A percentile compares a stretch with the other conserved stretches of the same genome.
phyloP scores from a whole-genome alignment of 495 filamentous ascomycete species.

The Amniculicola lignicola region DNA sequence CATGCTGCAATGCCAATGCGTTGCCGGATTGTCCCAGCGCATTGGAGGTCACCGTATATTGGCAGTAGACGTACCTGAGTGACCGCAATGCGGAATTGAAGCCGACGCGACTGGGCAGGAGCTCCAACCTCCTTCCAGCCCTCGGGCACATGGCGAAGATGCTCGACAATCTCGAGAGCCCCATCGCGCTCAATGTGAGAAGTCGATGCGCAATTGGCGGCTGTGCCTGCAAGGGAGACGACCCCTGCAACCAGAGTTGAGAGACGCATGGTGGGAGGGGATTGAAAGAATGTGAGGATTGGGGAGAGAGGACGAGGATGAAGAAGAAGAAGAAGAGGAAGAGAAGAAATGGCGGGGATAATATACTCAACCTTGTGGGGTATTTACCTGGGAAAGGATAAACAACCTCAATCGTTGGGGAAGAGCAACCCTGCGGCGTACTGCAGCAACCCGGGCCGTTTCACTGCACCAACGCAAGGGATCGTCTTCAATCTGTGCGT shows the following conservation, averaged over 20 bases:
- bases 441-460: too few species aligned
- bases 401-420: background rate
- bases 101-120: conserved; percentile 24
- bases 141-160: conserved; percentile 32
- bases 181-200: conserved; percentile 19
- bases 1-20: too few species aligned
- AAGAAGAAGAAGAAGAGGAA: background rate
- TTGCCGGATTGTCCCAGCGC: too few species aligned
- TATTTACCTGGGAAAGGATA: too few species aligned
- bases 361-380: background rate
- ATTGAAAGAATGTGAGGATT: background rate
- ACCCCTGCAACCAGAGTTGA: conserved; percentile 27
- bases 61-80: conserved; percentile 30
- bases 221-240: conserved; percentile 28
- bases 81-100: conserved; percentile 41
- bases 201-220: conserved; percentile 9
- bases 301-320: background rate
- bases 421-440: too few species aligned
- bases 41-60: too few species aligned
- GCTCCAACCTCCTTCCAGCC: conserved; percentile 37
- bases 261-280: conserved; percentile 12
- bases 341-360: background rate
- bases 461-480: too few species aligned
- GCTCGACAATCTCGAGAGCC: too few species aligned
- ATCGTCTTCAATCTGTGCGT: too few species aligned